phyloP scores from a whole-genome alignment of 768 basidiomycete species.

The Rhizopogon roseolus region DNA sequence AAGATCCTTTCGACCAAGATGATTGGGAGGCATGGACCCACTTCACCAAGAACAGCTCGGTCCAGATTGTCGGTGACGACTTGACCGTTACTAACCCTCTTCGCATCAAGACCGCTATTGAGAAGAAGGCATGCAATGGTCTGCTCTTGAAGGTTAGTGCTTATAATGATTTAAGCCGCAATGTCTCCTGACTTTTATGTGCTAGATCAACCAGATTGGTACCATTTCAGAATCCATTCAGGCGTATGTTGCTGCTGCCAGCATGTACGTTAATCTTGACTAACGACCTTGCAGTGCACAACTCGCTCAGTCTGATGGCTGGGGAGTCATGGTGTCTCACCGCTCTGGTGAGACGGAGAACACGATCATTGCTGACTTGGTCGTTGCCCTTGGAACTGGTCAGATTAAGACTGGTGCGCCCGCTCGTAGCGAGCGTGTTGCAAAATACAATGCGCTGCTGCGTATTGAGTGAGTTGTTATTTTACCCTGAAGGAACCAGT shows the following conservation, averaged over 20 bases:
- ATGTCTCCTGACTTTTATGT: conserved; percentile 2
- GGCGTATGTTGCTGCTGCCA: conserved; percentile 57
- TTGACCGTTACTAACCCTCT: conserved; percentile 96
- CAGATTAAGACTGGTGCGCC: conserved; percentile 99
- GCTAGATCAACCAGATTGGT: conserved; percentile 94
- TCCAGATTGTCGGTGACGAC: conserved; percentile 95
- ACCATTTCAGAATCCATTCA: conserved; percentile 99
- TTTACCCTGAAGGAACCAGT: conserved; percentile 6
- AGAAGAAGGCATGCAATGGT: conserved; percentile 99
- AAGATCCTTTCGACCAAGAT: conserved; percentile 99
- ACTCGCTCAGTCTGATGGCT: conserved; percentile 90
- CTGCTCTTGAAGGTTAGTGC: conserved; percentile 81
- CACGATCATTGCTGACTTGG: conserved; percentile 93
- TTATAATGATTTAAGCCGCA: background rate
- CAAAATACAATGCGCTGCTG: conserved; percentile 87
- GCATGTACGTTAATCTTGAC: conserved; percentile 1
- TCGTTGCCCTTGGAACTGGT: conserved; percentile 86
- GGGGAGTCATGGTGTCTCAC: conserved; percentile 99
- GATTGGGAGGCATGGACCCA: conserved; percentile 98
- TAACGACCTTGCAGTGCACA: conserved; percentile 60
- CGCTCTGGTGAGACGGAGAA: conserved; percentile 98
- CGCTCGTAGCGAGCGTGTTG: conserved; percentile 92
- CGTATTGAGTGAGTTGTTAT: conserved; percentile 73
- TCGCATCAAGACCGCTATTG: conserved; percentile 97
- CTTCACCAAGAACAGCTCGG: conserved; percentile 73